Evolutionary conservation across 352 stramenopile species (phyloP).

Genomic region (Peronosclerospora sorghi): DNA sequence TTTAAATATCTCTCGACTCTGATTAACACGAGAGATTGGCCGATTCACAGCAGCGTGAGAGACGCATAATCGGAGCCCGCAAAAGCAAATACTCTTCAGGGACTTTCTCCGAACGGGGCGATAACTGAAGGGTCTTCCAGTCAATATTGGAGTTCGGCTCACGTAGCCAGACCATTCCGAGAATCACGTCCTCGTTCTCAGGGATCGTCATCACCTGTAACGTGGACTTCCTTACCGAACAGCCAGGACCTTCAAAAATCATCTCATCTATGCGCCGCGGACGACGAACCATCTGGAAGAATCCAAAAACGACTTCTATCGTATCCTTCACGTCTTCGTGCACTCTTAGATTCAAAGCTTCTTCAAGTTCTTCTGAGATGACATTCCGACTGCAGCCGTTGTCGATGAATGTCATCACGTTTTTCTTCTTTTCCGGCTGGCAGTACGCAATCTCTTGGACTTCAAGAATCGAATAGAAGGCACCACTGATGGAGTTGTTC

Average conservation of each 20-base stretch:
- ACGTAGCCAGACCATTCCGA: not conserved
- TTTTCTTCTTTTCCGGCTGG: not conserved
- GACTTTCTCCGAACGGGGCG: not conserved
- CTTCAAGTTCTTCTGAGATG: not conserved
- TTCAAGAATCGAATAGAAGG: constrained; percentile 1
- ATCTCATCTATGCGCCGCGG: not conserved
- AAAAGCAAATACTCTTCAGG: not conserved
- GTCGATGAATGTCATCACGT: constrained; percentile 1
- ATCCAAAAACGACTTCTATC: constrained; percentile 1
- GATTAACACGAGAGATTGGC: not conserved
- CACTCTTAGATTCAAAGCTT: not conserved
- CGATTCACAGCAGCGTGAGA: not conserved
- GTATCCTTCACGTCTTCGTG: not conserved
- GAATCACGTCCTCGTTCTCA: not conserved
- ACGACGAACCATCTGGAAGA: not conserved
- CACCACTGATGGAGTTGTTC: not conserved
- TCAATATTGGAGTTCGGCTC: not conserved
- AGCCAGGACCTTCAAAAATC: not conserved
- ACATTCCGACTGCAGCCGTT: constrained; percentile 1
- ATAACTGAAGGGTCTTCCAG: not conserved
- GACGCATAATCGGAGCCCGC: not conserved
- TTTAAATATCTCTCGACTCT: constrained; percentile 1
- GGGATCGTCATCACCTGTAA: not conserved
- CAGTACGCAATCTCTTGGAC: not conserved
- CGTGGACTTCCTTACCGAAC: not conserved